A percentile compares a stretch with the other conserved stretches of the same genome.
Evolutionary conservation across 768 basidiomycete species (phyloP).

Genomic region (Hydnum rufescens): DNA sequence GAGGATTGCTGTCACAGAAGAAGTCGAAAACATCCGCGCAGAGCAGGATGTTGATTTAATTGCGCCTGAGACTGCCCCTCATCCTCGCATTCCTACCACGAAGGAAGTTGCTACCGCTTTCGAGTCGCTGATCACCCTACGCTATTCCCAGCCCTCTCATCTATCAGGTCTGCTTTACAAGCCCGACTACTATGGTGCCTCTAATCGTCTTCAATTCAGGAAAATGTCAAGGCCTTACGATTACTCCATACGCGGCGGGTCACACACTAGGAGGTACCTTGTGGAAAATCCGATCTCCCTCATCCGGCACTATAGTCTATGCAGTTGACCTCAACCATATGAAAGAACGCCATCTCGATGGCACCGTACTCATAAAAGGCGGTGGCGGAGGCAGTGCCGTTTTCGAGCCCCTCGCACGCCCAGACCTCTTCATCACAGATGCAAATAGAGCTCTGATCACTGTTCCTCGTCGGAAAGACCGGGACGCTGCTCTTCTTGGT

Average conservation of each 20-base stretch:
- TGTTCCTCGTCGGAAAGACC: slow-evolving; percentile 73
- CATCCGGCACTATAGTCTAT: slow-evolving; percentile 87
- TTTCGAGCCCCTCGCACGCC: slow-evolving; percentile 71
- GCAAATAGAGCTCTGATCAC: slow-evolving; percentile 68
- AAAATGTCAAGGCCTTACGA: slow-evolving; percentile 79
- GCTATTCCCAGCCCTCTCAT: slow-evolving; percentile 91
- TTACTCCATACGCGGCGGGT: slow-evolving; percentile 88
- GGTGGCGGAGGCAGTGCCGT: slow-evolving; percentile 41
- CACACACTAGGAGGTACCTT: slow-evolving; percentile 93
- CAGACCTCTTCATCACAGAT: slow-evolving; percentile 87
- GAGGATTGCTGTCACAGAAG: slow-evolving; percentile 74
- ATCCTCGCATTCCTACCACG: slow-evolving; percentile 35
- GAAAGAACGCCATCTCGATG: slow-evolving; percentile 86
- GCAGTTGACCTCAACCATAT: slow-evolving; percentile 93
- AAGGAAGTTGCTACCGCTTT: slow-evolving; percentile 87
- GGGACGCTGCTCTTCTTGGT: slow-evolving; percentile 77
- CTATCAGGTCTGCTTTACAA: slow-evolving; percentile 19
- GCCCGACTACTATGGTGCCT: not conserved
- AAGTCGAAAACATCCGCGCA: slow-evolving; percentile 60
- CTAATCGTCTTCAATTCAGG: slow-evolving; percentile 31
- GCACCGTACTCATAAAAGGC: slow-evolving; percentile 65
- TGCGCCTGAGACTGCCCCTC: not conserved
- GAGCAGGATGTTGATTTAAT: slow-evolving; percentile 40
- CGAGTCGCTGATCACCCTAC: slow-evolving; percentile 72
- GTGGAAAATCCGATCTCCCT: slow-evolving; percentile 97